Percentiles rank a stretch among this genome's conserved stretches.
Evolutionary conservation across 2,329 filamentous ascomycete species (phyloP).

Genomic region (Aurifilum marmelostoma): DNA sequence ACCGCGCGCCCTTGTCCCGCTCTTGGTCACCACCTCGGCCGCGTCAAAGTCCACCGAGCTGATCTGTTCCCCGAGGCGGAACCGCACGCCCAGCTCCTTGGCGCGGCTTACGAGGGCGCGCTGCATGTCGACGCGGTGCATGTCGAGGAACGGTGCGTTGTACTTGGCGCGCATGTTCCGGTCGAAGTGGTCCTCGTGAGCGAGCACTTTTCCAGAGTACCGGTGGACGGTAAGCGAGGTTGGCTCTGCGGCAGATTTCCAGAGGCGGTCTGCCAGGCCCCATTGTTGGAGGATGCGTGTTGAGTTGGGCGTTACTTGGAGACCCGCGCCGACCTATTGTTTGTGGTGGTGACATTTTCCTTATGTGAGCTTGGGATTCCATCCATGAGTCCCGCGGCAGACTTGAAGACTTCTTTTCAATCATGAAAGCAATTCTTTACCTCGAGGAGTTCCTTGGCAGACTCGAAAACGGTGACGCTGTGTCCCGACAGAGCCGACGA

Average conservation of each 20-base stretch:
- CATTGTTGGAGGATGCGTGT: conserved; percentile 36
- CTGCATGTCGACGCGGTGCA: conserved; percentile 67
- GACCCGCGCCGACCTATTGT: conserved; percentile 33
- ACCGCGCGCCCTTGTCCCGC: conserved; percentile 44
- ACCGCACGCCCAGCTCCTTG: conserved; percentile 53
- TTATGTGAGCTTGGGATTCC: too few relatives aligned
- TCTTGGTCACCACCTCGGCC: conserved; percentile 44
- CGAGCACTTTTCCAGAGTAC: conserved; percentile 36
- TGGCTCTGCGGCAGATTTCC: conserved; percentile 33
- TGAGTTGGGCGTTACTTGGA: conserved; percentile 38
- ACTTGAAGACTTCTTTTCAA: too few relatives aligned
- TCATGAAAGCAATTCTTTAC: background rate
- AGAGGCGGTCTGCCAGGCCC: conserved; percentile 31
- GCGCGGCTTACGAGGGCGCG: conserved; percentile 55
- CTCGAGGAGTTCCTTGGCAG: conserved; percentile 30
- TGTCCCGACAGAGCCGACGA: conserved; percentile 27
- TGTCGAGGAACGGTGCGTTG: conserved; percentile 35
- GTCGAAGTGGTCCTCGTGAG: conserved; percentile 36
- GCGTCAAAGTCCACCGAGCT: conserved; percentile 51
- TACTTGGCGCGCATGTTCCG: conserved; percentile 35
- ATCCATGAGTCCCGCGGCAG: too few relatives aligned
- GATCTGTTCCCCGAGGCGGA: conserved; percentile 54
- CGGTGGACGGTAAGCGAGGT: conserved; percentile 35
- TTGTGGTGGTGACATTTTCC: too few relatives aligned
- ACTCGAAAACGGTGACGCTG: conserved; percentile 30